phyloP scores from a whole-genome alignment of 1,284 basidiomycete genomes.

The Fomitopsis pinicola region DNA sequence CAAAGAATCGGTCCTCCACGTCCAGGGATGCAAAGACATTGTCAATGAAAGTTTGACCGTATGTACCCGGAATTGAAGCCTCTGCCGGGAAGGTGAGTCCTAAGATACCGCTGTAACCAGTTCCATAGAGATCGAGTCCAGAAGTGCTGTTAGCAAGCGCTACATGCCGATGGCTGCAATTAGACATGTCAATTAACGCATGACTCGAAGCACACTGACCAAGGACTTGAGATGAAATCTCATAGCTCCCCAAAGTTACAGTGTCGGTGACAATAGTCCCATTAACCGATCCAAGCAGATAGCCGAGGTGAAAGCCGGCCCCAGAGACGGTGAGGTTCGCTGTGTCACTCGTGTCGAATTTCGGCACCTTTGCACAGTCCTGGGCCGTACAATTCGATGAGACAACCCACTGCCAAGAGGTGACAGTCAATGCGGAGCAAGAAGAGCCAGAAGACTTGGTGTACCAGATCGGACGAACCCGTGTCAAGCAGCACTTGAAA shows the following conservation, averaged over 20 bases:
- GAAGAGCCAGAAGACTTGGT: slow-evolving; percentile 8
- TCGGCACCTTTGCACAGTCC: slow-evolving; percentile 29
- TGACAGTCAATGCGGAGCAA: background rate
- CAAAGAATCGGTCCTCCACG: slow-evolving; percentile 41
- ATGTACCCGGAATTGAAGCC: slow-evolving; percentile 41
- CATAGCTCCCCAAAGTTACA: slow-evolving; percentile 39
- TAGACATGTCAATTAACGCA: background rate
- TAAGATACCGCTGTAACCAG: slow-evolving; percentile 53
- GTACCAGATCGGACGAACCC: slow-evolving; percentile 49
- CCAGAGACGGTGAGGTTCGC: slow-evolving; percentile 29
- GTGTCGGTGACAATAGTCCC: slow-evolving; percentile 41
- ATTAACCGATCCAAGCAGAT: slow-evolving; percentile 43
- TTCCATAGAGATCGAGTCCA: slow-evolving; percentile 40
- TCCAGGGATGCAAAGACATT: slow-evolving; percentile 44
- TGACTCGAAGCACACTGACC: slow-evolving; percentile 26
- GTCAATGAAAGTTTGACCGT: slow-evolving; percentile 42
- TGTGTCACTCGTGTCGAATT: slow-evolving; percentile 24
- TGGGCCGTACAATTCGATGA: slow-evolving; percentile 29
- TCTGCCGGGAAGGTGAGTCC: slow-evolving; percentile 48
- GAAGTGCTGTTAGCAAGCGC: slow-evolving; percentile 43
- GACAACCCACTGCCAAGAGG: slow-evolving; percentile 30
- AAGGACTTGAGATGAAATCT: slow-evolving; percentile 36
- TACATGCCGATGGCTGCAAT: slow-evolving; percentile 18
- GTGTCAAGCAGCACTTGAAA: slow-evolving; percentile 56
- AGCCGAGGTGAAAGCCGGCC: slow-evolving; percentile 36